phyloP scores from a whole-genome alignment of 495 filamentous ascomycete genomes.

The Rhizodiscina lignyota region DNA sequence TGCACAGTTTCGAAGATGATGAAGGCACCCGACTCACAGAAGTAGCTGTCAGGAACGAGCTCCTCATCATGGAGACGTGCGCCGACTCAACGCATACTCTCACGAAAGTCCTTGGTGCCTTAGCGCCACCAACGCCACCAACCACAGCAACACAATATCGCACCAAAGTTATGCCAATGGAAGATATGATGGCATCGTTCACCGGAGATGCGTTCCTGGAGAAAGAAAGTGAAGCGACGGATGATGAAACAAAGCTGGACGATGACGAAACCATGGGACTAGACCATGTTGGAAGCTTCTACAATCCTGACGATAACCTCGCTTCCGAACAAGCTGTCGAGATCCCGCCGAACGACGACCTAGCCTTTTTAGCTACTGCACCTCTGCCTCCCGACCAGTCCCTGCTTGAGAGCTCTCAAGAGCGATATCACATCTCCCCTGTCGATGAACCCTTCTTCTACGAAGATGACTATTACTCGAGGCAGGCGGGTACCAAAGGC shows the following conservation, averaged over 20 bases:
- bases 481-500: constrained; percentile 39
- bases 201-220: constrained; percentile 58
- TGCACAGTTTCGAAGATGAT: constrained; percentile 35
- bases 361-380: constrained; percentile 19
- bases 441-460: constrained; percentile 39
- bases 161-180: constrained; percentile 67
- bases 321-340: constrained; percentile 27
- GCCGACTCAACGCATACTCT: constrained; percentile 95
- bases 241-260: constrained; percentile 18
- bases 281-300: constrained; percentile 49
- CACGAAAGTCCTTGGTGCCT: constrained; percentile 58
- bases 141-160: constrained; percentile 63
- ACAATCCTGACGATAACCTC: constrained; percentile 24
- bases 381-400: constrained; percentile 1
- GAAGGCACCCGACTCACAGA: constrained; percentile 50
- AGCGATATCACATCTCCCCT: constrained; percentile 34
- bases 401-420: constrained; percentile 36
- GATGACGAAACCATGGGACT: constrained; percentile 35
- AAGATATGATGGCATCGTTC: constrained; percentile 81
- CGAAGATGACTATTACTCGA: constrained; percentile 66
- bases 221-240: constrained; percentile 4
- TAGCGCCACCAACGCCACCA: constrained; percentile 68
- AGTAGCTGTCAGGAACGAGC: constrained; percentile 64
- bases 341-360: constrained; percentile 31
- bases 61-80: constrained; percentile 84